Conservation (phyloP, 805 yeast species). For the Metschnikowia baotianmanensis region DNA sequence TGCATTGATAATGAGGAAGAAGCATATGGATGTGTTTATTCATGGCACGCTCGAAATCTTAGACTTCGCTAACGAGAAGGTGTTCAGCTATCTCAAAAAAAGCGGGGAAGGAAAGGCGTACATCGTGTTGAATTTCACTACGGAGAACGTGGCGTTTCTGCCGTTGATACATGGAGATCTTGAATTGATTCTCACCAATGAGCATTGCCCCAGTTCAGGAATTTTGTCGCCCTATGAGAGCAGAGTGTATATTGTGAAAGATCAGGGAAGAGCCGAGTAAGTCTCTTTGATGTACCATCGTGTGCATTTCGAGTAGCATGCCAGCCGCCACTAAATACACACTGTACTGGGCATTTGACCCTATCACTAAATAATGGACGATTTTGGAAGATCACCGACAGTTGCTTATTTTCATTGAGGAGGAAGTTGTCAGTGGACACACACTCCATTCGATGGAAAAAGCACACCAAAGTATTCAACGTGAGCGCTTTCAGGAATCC, state of each 20-base stretch:
- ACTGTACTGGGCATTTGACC: too few relatives aligned
- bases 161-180: slow-evolving; percentile 27
- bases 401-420: too few relatives aligned
- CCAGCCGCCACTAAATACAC: too few relatives aligned
- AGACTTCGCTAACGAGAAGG: slow-evolving; percentile 40
- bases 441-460: too few relatives aligned
- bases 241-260: slow-evolving; percentile 40
- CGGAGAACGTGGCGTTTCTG: slow-evolving; percentile 25
- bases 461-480: too few relatives aligned
- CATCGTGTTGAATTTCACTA: slow-evolving; percentile 25
- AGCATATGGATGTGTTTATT: slow-evolving; percentile 40
- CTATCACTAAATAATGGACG: too few relatives aligned
- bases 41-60: slow-evolving; percentile 46
- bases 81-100: slow-evolving; percentile 43
- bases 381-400: too few relatives aligned
- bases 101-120: slow-evolving; percentile 24
- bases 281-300: too few relatives aligned
- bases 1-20: slow-evolving; percentile 43
- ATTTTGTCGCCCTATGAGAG: slow-evolving; percentile 45
- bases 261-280: too few relatives aligned
- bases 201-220: slow-evolving; percentile 21
- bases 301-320: too few relatives aligned
- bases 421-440: too few relatives aligned
- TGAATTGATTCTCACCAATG: slow-evolving; percentile 33
- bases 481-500: too few relatives aligned